These are phyloP conservation scores for Serendipita vermifera DNA, from an alignment of 768 basidiomycete species.

Conservation along the genomic window DNA sequence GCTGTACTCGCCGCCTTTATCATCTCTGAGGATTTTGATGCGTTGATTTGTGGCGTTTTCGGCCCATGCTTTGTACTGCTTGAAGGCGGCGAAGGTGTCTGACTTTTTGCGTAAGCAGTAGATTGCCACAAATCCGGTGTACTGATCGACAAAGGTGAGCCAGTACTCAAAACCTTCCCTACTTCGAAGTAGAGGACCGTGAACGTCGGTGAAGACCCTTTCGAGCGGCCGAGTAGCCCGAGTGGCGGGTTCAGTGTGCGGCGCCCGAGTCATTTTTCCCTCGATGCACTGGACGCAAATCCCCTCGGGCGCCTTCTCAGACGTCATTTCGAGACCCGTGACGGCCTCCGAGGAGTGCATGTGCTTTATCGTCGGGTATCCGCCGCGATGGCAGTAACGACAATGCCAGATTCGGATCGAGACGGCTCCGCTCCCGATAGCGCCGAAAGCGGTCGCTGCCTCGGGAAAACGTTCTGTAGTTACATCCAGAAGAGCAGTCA, in stretches of 20 bases:
- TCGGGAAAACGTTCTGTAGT: not conserved
- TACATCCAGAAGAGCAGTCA: not conserved
- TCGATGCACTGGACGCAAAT: too few relatives aligned
- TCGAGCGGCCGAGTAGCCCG: slow-evolving; percentile 2
- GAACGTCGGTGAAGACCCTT: slow-evolving; percentile 11
- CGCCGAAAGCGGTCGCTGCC: not conserved
- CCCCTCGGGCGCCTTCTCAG: too few relatives aligned
- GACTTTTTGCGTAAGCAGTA: slow-evolving; percentile 22
- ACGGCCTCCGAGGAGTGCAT: too few relatives aligned
- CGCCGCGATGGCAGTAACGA: slow-evolving; percentile 5
- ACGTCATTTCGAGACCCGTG: too few relatives aligned
- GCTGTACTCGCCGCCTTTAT: slow-evolving; percentile 29
- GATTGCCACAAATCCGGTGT: slow-evolving; percentile 20
- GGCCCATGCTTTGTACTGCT: not conserved
- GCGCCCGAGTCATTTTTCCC: slow-evolving; percentile 1
- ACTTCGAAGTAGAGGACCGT: slow-evolving; percentile 14
- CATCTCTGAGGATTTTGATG: slow-evolving; percentile 22
- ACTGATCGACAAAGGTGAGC: slow-evolving; percentile 27
- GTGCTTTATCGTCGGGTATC: too few relatives aligned
- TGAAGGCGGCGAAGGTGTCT: slow-evolving; percentile 17
- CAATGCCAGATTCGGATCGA: not conserved
- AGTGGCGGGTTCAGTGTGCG: not conserved
- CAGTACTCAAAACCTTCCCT: slow-evolving; percentile 24
- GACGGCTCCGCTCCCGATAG: not conserved
- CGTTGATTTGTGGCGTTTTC: slow-evolving; percentile 8